phyloP scores from a whole-genome alignment of 805 yeast species.

The Candida tammaniensis region DNA sequence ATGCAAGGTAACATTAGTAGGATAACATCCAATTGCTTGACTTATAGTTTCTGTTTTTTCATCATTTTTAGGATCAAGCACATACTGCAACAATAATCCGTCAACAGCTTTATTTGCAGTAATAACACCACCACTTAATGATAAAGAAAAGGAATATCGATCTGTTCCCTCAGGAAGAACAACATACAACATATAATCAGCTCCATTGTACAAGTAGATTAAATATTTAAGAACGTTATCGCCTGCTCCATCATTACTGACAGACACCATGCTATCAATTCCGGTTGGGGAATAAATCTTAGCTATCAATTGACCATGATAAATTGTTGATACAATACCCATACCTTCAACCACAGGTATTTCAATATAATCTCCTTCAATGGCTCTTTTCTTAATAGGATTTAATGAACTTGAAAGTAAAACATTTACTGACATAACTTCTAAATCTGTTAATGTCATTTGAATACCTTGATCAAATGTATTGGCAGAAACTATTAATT shows the following conservation, averaged over 20 bases:
- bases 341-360: conserved; percentile 47
- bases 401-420: conserved; percentile 21
- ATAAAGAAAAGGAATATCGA: conserved; percentile 21
- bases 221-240: conserved; percentile 49
- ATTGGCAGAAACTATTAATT: conserved; percentile 52
- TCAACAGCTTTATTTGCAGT: conserved; percentile 39
- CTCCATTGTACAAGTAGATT: conserved; percentile 50
- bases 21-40: conserved; percentile 64
- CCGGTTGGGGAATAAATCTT: conserved; percentile 24
- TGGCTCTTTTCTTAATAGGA: conserved; percentile 30
- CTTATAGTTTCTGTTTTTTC: conserved; percentile 46
- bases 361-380: conserved; percentile 57
- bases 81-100: conserved; percentile 41
- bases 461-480: conserved; percentile 4
- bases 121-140: conserved; percentile 22
- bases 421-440: conserved; percentile 15
- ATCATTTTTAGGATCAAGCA: conserved; percentile 25
- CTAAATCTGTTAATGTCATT: conserved; percentile 8
- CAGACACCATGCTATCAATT: conserved; percentile 13
- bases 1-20: conserved; percentile 43
- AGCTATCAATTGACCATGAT: conserved; percentile 48
- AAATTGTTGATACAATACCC: conserved; percentile 75
- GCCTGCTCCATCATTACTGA: conserved; percentile 29
- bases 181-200: conserved; percentile 64
- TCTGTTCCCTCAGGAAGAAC: conserved; percentile 34